phyloP scores from a whole-genome alignment of 1,284 basidiomycete genomes.

The Neotropicomus parvogracilis region DNA sequence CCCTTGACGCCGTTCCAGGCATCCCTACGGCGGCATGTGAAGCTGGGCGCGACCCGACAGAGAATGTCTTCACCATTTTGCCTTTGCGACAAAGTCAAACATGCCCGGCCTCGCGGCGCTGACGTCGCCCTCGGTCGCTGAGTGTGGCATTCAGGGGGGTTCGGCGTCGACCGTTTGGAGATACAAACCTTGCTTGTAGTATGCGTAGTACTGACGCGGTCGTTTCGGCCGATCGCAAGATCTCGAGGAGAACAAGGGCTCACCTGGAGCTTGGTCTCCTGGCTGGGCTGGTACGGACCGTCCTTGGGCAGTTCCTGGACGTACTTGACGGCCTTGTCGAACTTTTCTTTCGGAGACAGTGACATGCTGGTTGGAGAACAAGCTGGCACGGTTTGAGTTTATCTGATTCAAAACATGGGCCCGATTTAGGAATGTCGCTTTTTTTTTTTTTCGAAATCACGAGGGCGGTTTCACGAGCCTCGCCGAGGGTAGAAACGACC shows the following conservation, averaged over 20 bases:
- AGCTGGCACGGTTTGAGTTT: slow-evolving; percentile 6
- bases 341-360: slow-evolving; percentile 61
- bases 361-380: slow-evolving; percentile 19
- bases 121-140: slow-evolving; percentile 75
- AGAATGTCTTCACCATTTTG: slow-evolving; percentile 64
- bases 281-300: slow-evolving; percentile 69
- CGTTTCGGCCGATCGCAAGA: slow-evolving; percentile 11
- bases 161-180: not conserved
- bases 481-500: too few relatives aligned
- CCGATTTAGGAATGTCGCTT: slow-evolving; percentile 21
- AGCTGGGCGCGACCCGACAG: slow-evolving; percentile 10
- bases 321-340: slow-evolving; percentile 77
- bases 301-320: slow-evolving; percentile 72
- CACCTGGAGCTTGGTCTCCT: slow-evolving; percentile 78
- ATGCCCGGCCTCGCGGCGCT: slow-evolving; percentile 64
- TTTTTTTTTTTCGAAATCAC: too few relatives aligned
- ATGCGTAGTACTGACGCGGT: slow-evolving; percentile 78
- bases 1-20: slow-evolving; percentile 85
- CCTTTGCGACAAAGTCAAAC: slow-evolving; percentile 77
- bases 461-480: slow-evolving; percentile 4
- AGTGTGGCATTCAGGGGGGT: not conserved
- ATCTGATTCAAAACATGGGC: slow-evolving; percentile 22
- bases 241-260: slow-evolving; percentile 27
- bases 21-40: slow-evolving; percentile 45
- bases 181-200: slow-evolving; percentile 81